Conservation (phyloP, 1,284 basidiomycete species). For the Quambalaria eucalypti region DNA sequence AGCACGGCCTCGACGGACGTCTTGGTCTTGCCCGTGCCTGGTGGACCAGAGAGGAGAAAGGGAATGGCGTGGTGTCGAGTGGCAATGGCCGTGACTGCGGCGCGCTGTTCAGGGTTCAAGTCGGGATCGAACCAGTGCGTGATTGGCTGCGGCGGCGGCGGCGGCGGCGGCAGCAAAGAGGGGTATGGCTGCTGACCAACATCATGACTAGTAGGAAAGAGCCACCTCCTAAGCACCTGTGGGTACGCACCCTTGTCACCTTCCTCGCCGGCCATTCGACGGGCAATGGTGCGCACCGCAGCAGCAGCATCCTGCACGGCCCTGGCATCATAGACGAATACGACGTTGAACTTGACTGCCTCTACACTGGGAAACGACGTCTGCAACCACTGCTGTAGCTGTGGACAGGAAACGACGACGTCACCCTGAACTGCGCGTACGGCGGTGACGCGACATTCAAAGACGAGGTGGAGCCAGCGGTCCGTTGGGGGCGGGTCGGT, state of each 20-base stretch:
- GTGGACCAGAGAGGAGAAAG: slow-evolving; percentile 22
- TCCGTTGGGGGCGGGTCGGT: background rate
- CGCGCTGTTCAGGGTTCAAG: slow-evolving; percentile 16
- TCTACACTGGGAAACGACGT: background rate
- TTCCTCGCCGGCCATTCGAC: background rate
- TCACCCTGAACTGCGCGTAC: background rate
- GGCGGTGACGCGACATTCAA: background rate
- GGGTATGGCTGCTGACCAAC: background rate
- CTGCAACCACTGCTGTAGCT: background rate
- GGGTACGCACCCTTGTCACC: too few relatives aligned
- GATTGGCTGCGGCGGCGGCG: background rate
- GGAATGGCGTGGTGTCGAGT: slow-evolving; percentile 19
- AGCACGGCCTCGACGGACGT: slow-evolving; percentile 44
- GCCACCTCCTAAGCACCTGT: too few relatives aligned
- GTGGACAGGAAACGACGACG: slow-evolving; percentile 1
- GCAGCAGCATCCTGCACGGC: background rate
- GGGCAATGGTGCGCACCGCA: background rate
- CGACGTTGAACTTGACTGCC: slow-evolving; percentile 5
- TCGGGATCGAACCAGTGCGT: slow-evolving; percentile 2
- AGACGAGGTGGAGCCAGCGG: background rate
- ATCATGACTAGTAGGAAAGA: too few relatives aligned
- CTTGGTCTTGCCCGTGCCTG: slow-evolving; percentile 48
- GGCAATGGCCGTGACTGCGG: slow-evolving; percentile 31
- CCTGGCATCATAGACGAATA: background rate
- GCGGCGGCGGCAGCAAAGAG: too few relatives aligned